These are phyloP conservation scores for Arthroderma sp. DNA, from an alignment of 2,329 filamentous ascomycete species.

Conservation along the genomic window DNA sequence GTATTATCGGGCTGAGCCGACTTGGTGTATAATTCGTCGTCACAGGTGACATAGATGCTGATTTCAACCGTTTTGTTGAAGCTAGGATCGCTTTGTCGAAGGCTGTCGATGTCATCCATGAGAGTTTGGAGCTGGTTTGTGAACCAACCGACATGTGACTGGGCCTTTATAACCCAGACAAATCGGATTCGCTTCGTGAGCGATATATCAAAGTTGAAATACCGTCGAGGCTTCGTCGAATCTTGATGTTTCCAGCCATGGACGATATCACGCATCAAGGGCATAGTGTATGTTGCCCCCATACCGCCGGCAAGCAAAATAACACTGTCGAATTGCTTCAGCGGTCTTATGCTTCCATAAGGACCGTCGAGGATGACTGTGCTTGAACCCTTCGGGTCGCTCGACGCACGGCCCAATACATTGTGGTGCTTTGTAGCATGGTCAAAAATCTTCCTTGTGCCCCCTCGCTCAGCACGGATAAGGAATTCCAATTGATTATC, in stretches of 20 bases:
- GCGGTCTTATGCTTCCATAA: conserved; percentile 38
- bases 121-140: conserved; percentile 35
- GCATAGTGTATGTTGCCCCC: conserved; percentile 46
- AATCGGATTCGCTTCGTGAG: conserved; percentile 39
- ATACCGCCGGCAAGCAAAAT: conserved; percentile 47
- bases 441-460: conserved; percentile 38
- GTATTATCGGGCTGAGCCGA: not conserved
- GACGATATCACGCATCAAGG: conserved; percentile 44
- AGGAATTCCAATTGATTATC: conserved; percentile 45
- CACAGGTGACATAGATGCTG: conserved; percentile 43
- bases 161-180: conserved; percentile 47
- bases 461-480: conserved; percentile 41
- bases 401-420: conserved; percentile 10
- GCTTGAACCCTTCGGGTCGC: conserved; percentile 8
- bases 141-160: conserved; percentile 41
- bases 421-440: conserved; percentile 34
- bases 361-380: conserved; percentile 41
- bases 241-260: conserved; percentile 29
- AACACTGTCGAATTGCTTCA: conserved; percentile 49
- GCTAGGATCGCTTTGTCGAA: conserved; percentile 18
- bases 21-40: conserved; percentile 20
- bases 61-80: conserved; percentile 36
- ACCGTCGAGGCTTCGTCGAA: conserved; percentile 2
- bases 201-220: conserved; percentile 3
- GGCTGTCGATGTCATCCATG: conserved; percentile 28